Percentiles rank a stretch among this genome's conserved stretches.
Conservation (phyloP, 768 basidiomycete genomes). For the Lactarius indigo region DNA sequence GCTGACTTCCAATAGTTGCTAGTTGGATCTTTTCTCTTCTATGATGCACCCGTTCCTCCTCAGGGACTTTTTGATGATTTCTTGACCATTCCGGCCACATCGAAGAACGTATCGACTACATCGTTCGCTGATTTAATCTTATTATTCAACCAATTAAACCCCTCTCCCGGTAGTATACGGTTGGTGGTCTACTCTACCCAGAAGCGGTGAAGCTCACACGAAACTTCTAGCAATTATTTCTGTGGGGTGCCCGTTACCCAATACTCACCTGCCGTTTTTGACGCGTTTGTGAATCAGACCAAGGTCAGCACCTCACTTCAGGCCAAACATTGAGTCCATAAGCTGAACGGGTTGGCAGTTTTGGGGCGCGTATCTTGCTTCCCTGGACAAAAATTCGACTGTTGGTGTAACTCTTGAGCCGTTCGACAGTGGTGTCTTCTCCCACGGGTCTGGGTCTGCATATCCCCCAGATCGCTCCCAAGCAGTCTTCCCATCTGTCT, state of each 20-base stretch:
- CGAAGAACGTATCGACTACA: neutral
- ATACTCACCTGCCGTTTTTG: conserved; percentile 5
- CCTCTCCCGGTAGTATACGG: neutral
- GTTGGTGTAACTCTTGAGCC: conserved; percentile 3
- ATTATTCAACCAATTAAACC: neutral
- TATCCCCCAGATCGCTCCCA: conserved; percentile 20
- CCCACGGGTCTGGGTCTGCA: conserved; percentile 17
- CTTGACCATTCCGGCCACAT: conserved; percentile 11
- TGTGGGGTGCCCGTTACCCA: neutral
- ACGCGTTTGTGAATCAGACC: neutral
- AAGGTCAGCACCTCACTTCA: neutral
- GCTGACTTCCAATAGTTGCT: neutral
- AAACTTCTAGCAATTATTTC: neutral
- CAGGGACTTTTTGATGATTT: conserved; percentile 25
- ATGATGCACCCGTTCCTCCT: conserved; percentile 24
- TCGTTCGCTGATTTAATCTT: conserved; percentile 3
- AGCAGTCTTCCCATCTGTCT: conserved; percentile 4
- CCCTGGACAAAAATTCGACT: neutral
- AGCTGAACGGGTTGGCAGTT: neutral
- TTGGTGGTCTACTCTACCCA: neutral
- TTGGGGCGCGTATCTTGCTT: conserved; percentile 1
- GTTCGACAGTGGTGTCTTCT: conserved; percentile 3
- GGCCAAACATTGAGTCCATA: neutral
- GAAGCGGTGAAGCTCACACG: neutral
- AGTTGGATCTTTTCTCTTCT: conserved; percentile 15